Percentiles rank a stretch among this genome's conserved stretches.
Conservation (phyloP, 2,329 filamentous ascomycete genomes). For the Talaromyces islandicus region DNA sequence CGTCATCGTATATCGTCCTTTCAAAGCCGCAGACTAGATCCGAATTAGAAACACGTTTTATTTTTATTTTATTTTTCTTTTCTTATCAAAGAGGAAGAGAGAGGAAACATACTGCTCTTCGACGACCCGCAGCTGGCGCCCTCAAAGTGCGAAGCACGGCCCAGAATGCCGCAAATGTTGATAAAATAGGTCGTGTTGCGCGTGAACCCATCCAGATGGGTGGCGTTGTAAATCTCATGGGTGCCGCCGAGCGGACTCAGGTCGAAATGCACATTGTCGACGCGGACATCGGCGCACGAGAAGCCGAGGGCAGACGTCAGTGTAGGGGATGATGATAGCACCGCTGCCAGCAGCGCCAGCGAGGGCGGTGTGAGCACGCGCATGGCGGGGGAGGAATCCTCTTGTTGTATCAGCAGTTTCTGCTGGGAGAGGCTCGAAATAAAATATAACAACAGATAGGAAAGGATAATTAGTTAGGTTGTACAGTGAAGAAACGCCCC, state of each 20-base stretch:
- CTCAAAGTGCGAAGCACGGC: constrained; percentile 19
- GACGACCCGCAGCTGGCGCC: constrained; percentile 25
- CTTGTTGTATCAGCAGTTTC: not conserved
- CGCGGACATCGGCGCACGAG: constrained; percentile 32
- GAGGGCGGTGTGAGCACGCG: constrained; percentile 22
- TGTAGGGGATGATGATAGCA: constrained; percentile 17
- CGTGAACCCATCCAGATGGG: constrained; percentile 20
- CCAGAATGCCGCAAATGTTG: constrained; percentile 29
- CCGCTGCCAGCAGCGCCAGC: constrained; percentile 19
- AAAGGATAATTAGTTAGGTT: not conserved
- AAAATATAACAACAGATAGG: not conserved
- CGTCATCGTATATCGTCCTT: constrained; percentile 14
- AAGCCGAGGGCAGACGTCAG: constrained; percentile 27
- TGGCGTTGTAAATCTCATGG: constrained; percentile 28
- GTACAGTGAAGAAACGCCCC: not conserved
- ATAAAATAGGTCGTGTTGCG: constrained; percentile 33
- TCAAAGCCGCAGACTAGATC: constrained; percentile 68
- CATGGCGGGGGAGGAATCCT: constrained; percentile 18
- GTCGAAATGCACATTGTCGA: constrained; percentile 34
- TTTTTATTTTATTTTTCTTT: too few relatives aligned
- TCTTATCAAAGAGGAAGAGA: not conserved
- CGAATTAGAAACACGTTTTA: constrained; percentile 1
- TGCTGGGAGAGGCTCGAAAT: not conserved
- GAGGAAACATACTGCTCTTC: constrained; percentile 26
- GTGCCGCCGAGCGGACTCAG: constrained; percentile 32